Evolutionary conservation across 805 yeast genomes (phyloP).

Genomic region (Ogataea nonfermentans): DNA sequence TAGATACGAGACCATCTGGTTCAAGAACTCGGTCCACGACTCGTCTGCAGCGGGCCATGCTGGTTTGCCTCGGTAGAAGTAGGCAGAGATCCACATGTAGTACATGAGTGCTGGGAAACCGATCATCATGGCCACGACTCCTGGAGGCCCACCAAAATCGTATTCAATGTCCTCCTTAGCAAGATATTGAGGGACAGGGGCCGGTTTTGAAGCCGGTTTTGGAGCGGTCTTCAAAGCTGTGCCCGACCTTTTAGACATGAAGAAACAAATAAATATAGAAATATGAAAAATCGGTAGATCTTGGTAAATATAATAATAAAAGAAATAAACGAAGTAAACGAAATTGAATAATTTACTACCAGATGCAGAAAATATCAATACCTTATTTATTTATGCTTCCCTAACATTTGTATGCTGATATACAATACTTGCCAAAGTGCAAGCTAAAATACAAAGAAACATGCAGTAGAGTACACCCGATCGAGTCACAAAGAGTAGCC

Average conservation of each 20-base stretch:
- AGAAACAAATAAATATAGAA: constrained; percentile 1
- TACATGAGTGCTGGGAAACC: constrained; percentile 94
- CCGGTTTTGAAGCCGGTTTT: background rate
- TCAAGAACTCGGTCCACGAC: constrained; percentile 48
- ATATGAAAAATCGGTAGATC: background rate
- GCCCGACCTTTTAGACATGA: constrained; percentile 1
- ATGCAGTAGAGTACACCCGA: constrained; percentile 20
- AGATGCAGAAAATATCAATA: background rate
- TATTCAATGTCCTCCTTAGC: constrained; percentile 42
- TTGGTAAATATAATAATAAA: too few relatives aligned
- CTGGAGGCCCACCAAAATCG: constrained; percentile 93
- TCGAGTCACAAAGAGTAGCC: constrained; percentile 6
- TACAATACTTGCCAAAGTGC: constrained; percentile 12
- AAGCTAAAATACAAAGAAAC: constrained; percentile 22
- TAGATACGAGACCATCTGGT: constrained; percentile 44
- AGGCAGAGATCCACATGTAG: constrained; percentile 93
- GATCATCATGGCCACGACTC: constrained; percentile 86
- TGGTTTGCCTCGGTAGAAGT: constrained; percentile 69
- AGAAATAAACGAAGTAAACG: too few relatives aligned
- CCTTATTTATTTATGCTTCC: constrained; percentile 10
- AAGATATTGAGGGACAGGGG: constrained; percentile 2
- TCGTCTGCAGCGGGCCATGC: constrained; percentile 66
- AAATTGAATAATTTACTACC: too few relatives aligned
- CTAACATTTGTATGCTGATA: constrained; percentile 9
- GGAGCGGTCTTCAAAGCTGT: background rate